Conservation (phyloP, 768 basidiomycete species). For the Boletales sp. region DNA sequence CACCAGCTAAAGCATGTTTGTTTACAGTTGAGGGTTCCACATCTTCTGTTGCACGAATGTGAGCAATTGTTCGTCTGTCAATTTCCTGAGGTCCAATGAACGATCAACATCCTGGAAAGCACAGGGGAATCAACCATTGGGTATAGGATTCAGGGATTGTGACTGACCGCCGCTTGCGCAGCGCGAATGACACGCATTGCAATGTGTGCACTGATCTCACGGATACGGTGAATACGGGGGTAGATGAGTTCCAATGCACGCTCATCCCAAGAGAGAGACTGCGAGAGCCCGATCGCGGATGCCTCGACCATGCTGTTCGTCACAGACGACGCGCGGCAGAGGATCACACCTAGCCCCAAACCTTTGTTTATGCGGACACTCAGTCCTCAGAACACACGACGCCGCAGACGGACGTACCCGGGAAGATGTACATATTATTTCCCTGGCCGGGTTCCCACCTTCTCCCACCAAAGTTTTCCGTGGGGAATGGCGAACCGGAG, state of each 20-base stretch:
- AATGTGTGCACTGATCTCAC: constrained; percentile 79
- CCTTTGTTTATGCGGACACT: constrained; percentile 10
- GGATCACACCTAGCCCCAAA: constrained; percentile 70
- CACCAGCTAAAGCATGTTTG: neutral
- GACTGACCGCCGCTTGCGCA: constrained; percentile 70
- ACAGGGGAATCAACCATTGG: neutral
- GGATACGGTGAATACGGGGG: constrained; percentile 78
- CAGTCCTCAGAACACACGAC: neutral
- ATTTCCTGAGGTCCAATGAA: constrained; percentile 46
- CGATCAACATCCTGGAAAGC: constrained; percentile 50
- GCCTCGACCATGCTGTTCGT: constrained; percentile 91
- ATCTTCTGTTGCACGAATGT: constrained; percentile 59
- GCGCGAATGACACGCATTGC: constrained; percentile 72
- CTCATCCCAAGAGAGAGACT: constrained; percentile 72
- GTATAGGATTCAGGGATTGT: constrained; percentile 17
- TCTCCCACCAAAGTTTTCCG: constrained; percentile 51
- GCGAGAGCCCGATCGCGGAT: constrained; percentile 73
- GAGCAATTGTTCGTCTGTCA: constrained; percentile 55
- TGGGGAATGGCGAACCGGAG: constrained; percentile 81
- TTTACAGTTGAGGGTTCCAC: constrained; percentile 55
- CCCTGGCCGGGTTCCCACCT: constrained; percentile 80
- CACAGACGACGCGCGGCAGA: constrained; percentile 62
- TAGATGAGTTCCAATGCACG: constrained; percentile 65
- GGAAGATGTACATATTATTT: constrained; percentile 92
- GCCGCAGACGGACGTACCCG: constrained; percentile 36